Percentiles rank a stretch among this genome's conserved stretches.
Conservation (phyloP, 2,329 filamentous ascomycete species). For the Trichoderma lentiforme region DNA sequence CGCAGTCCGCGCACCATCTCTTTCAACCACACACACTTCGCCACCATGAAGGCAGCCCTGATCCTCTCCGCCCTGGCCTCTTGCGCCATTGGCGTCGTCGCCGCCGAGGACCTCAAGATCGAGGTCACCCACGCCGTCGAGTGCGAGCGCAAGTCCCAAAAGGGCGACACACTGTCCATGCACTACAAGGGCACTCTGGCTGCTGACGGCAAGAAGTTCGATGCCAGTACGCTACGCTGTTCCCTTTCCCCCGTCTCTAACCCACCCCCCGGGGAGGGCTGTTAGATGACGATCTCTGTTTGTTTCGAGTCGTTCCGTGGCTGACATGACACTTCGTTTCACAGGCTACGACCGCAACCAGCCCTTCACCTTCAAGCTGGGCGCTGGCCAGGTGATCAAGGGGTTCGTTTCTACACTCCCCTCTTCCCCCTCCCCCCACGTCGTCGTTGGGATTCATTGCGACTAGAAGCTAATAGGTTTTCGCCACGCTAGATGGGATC, state of each 20-base stretch:
- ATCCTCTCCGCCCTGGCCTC: constrained; percentile 51
- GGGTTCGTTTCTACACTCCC: constrained; percentile 54
- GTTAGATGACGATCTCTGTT: not conserved
- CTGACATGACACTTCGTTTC: not conserved
- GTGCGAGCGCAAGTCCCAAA: constrained; percentile 73
- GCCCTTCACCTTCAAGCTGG: constrained; percentile 78
- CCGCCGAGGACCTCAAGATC: constrained; percentile 66
- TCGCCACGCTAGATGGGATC: constrained; percentile 66
- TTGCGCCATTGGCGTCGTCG: constrained; percentile 48
- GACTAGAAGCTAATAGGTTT: not conserved
- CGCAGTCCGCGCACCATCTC: constrained; percentile 2
- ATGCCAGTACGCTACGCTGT: constrained; percentile 58
- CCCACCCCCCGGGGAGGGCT: not conserved
- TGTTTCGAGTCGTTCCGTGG: not conserved
- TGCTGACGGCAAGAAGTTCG: constrained; percentile 73
- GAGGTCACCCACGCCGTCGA: constrained; percentile 70
- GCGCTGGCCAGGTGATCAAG: constrained; percentile 80
- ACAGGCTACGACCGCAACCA: constrained; percentile 69
- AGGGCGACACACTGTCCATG: constrained; percentile 77
- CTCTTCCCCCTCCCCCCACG: not conserved
- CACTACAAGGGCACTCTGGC: constrained; percentile 85
- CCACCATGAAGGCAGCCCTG: constrained; percentile 49
- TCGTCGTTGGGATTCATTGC: not conserved
- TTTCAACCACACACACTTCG: not conserved
- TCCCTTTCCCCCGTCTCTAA: not conserved